Conservation (phyloP, 2,329 filamentous ascomycete genomes). For the Xylariaceae sp. region DNA sequence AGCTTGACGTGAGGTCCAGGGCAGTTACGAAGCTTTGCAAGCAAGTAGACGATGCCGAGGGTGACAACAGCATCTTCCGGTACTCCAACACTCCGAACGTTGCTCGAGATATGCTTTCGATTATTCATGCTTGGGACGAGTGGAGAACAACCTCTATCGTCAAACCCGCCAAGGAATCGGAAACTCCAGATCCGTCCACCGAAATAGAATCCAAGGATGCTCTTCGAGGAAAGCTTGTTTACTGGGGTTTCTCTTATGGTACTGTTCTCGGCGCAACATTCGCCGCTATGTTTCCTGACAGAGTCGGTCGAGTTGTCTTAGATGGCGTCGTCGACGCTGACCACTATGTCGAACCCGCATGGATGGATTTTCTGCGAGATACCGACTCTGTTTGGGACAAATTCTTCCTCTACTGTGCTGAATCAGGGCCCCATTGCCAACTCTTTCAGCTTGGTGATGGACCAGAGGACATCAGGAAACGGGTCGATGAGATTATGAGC, state of each 20-base stretch:
- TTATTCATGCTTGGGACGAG: slow-evolving; percentile 44
- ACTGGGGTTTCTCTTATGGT: slow-evolving; percentile 47
- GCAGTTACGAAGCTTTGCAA: slow-evolving; percentile 40
- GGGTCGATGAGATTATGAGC: slow-evolving; percentile 38
- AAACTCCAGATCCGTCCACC: slow-evolving; percentile 8
- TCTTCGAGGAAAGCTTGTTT: slow-evolving; percentile 39
- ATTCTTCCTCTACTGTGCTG: slow-evolving; percentile 53
- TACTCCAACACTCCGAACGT: slow-evolving; percentile 40
- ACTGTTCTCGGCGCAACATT: slow-evolving; percentile 44
- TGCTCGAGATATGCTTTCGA: slow-evolving; percentile 46
- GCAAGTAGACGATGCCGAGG: slow-evolving; percentile 32
- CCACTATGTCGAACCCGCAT: slow-evolving; percentile 47
- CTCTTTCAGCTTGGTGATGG: slow-evolving; percentile 43
- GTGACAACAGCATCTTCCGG: slow-evolving; percentile 38
- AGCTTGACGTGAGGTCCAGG: slow-evolving; percentile 32
- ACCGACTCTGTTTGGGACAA: slow-evolving; percentile 48
- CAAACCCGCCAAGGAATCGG: slow-evolving; percentile 17
- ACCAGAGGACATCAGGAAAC: slow-evolving; percentile 33
- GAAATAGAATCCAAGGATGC: slow-evolving; percentile 14
- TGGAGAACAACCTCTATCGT: slow-evolving; percentile 30
- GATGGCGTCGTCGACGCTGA: slow-evolving; percentile 42
- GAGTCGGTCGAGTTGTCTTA: slow-evolving; percentile 46
- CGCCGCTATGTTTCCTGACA: slow-evolving; percentile 47
- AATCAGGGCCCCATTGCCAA: slow-evolving; percentile 44
- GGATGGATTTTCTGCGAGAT: slow-evolving; percentile 45